Evolutionary conservation across 2,329 filamentous ascomycete species (phyloP).

Genomic region (Neofusicoccum laricinum): DNA sequence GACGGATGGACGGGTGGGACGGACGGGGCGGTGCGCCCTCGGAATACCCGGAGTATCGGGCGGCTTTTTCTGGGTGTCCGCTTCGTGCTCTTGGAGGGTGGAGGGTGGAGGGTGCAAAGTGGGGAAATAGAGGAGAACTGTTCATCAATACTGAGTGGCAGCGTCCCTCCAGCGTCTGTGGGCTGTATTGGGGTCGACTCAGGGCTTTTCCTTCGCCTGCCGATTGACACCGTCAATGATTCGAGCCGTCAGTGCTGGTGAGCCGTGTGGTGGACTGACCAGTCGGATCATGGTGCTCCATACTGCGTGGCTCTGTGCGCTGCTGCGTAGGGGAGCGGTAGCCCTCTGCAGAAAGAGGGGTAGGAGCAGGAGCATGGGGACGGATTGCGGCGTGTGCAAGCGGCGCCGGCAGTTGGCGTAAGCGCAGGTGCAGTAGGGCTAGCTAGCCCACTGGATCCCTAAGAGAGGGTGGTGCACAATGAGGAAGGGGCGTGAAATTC

Average conservation of each 20-base stretch:
- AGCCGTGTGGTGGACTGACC: neutral
- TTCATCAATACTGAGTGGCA: conserved; percentile 7
- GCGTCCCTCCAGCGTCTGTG: neutral
- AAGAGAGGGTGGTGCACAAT: conserved; percentile 1
- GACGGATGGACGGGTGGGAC: conserved; percentile 1
- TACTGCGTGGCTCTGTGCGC: conserved; percentile 1
- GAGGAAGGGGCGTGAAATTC: neutral
- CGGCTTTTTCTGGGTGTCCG: neutral
- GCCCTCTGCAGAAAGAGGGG: neutral
- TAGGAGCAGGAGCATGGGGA: neutral
- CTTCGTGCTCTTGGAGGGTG: conserved; percentile 3
- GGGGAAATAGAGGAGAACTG: conserved; percentile 7
- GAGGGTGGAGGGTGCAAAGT: neutral
- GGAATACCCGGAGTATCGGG: neutral
- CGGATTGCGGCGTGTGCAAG: neutral
- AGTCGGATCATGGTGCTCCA: neutral
- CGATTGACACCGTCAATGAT: neutral
- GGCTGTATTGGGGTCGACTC: neutral
- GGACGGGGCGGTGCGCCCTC: conserved; percentile 4
- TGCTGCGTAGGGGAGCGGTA: neutral
- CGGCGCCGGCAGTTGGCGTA: neutral
- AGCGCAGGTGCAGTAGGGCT: neutral
- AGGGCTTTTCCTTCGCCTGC: neutral
- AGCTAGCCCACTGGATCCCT: neutral
- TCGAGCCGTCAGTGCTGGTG: neutral